These are phyloP conservation scores for Artemisia argyi DNA, from an alignment of 129 eudicot species.

Conservation along the genomic window DNA sequence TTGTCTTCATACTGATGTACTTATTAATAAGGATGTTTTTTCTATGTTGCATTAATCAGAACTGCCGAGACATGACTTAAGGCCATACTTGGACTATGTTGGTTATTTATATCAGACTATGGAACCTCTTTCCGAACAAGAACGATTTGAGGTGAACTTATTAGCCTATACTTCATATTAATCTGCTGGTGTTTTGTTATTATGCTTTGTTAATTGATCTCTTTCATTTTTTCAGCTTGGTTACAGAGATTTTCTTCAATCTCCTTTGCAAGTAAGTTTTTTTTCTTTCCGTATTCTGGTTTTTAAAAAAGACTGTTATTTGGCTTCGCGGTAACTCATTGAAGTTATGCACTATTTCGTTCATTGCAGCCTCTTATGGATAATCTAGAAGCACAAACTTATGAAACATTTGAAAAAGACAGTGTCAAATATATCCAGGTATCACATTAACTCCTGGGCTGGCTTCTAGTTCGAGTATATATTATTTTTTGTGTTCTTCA, in stretches of 20 bases:
- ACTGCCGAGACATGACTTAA: slow-evolving; percentile 58
- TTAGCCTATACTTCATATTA: neutral
- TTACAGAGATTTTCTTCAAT: slow-evolving; percentile 90
- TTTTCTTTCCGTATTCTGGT: slow-evolving; percentile 3
- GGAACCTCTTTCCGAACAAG: slow-evolving; percentile 96
- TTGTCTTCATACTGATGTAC: neutral
- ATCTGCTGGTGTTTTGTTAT: neutral
- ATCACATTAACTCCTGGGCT: slow-evolving; percentile 7
- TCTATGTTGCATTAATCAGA: slow-evolving; percentile 40
- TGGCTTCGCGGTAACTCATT: slow-evolving; percentile 1
- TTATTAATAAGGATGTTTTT: neutral
- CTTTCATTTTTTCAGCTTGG: slow-evolving; percentile 55
- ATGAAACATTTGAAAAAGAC: slow-evolving; percentile 95
- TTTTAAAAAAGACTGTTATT: slow-evolving; percentile 1
- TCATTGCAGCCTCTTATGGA: slow-evolving; percentile 96
- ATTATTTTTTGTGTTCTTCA: too few relatives aligned
- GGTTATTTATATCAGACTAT: slow-evolving; percentile 85
- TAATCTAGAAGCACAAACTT: slow-evolving; percentile 98
- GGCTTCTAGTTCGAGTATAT: neutral
- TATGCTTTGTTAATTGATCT: neutral
- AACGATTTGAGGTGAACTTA: slow-evolving; percentile 69
- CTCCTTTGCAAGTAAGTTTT: slow-evolving; percentile 84
- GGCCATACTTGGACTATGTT: slow-evolving; percentile 80
- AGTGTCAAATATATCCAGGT: slow-evolving; percentile 91
- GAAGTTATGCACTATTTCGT: slow-evolving; percentile 5